Evolutionary conservation across 164 flowering plant genomes (phyloP).

Genomic region (Magnolia sinica): DNA sequence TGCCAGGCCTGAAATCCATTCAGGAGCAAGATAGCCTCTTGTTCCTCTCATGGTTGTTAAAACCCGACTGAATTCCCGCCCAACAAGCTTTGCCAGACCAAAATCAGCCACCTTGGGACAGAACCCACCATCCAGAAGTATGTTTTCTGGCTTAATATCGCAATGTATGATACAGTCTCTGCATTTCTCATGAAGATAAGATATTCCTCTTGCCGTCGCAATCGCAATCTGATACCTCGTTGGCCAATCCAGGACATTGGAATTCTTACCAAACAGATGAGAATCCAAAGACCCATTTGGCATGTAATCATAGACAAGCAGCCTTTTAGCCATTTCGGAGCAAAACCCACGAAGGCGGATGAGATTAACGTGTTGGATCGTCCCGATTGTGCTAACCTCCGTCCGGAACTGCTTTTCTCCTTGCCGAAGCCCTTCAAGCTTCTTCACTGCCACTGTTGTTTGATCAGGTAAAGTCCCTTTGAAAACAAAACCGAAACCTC

Average conservation of each 20-base stretch:
- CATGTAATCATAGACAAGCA: conserved; percentile 58
- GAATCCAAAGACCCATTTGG: conserved; percentile 44
- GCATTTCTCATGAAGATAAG: conserved; percentile 55
- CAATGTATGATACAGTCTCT: conserved; percentile 56
- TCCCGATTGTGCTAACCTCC: conserved; percentile 55
- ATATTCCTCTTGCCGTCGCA: conserved; percentile 47
- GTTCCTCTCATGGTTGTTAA: conserved; percentile 61
- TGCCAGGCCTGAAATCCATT: conserved; percentile 52
- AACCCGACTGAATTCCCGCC: conserved; percentile 50
- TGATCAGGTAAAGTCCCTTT: conserved; percentile 47
- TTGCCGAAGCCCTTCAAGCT: conserved; percentile 44
- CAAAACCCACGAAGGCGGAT: conserved; percentile 59
- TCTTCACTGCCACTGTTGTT: conserved; percentile 48
- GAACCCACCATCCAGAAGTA: conserved; percentile 39
- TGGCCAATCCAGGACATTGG: conserved; percentile 31
- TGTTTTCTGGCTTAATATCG: conserved; percentile 64
- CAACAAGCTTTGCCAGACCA: conserved; percentile 55
- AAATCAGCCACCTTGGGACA: conserved; percentile 57
- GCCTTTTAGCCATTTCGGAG: conserved; percentile 36
- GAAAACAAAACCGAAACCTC: conserved; percentile 67
- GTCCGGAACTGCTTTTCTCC: conserved; percentile 60
- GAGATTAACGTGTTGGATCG: conserved; percentile 56
- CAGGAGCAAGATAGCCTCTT: conserved; percentile 57
- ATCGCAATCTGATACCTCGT: conserved; percentile 45
- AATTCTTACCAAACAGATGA: conserved; percentile 4